Percentiles rank a stretch among this genome's conserved stretches.
phyloP scores from a whole-genome alignment of 495 filamentous ascomycete genomes.

The Astrothelium subdiscretum region DNA sequence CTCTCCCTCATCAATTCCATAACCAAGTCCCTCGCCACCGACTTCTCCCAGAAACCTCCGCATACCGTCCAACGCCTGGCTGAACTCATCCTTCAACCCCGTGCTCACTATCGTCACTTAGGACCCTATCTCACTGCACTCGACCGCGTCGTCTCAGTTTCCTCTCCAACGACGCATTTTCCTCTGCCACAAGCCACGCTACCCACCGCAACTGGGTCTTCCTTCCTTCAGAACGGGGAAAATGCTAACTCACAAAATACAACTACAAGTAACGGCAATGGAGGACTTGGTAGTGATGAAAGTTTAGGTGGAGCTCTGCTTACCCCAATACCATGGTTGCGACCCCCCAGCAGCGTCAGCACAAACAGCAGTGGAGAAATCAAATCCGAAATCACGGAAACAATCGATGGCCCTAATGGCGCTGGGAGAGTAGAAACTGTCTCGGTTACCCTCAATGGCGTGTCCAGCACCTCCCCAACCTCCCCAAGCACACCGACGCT shows the following conservation, averaged over 20 bases:
- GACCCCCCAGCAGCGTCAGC: slow-evolving; percentile 25
- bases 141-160: slow-evolving; percentile 84
- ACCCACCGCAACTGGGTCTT: slow-evolving; percentile 27
- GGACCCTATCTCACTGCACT: slow-evolving; percentile 80
- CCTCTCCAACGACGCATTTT: slow-evolving; percentile 67
- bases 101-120: slow-evolving; percentile 64
- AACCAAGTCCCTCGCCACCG: slow-evolving; percentile 48
- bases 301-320: slow-evolving; percentile 81
- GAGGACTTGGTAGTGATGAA: slow-evolving; percentile 65
- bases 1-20: slow-evolving; percentile 53
- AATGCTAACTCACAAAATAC: neutral
- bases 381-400: slow-evolving; percentile 54
- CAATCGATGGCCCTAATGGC: slow-evolving; percentile 60
- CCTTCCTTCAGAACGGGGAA: slow-evolving; percentile 29
- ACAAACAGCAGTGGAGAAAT: slow-evolving; percentile 34
- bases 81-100: slow-evolving; percentile 75
- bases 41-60: slow-evolving; percentile 66
- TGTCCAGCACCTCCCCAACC: slow-evolving; percentile 18
- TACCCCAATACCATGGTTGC: slow-evolving; percentile 88
- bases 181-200: slow-evolving; percentile 60
- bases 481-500: slow-evolving; percentile 13
- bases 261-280: slow-evolving; percentile 21
- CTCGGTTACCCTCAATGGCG: slow-evolving; percentile 53
- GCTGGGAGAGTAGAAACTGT: slow-evolving; percentile 62
- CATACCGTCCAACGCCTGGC: slow-evolving; percentile 89